Base-by-base conservation (phyloP, 768 basidiomycete species). In the Boletus fagicola region DNA sequence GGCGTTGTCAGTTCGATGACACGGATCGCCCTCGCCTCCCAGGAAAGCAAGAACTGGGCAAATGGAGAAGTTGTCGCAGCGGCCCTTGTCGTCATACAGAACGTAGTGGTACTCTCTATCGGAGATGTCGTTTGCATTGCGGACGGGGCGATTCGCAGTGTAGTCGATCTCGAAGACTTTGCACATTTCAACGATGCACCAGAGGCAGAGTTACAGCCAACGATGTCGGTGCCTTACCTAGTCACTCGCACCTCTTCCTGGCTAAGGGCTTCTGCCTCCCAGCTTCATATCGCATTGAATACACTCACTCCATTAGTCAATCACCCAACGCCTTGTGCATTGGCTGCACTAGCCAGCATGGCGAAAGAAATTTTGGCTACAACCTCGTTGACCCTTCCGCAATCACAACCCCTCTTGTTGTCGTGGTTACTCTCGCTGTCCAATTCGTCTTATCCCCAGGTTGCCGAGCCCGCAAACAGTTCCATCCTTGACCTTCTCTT, bases 241-340 rank as follows among this genome's bases (percentile, higher is more conserved):
- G 83, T 84, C n/a, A 63, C 72, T 4, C 82, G 93, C 5, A 88
- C 90, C 0, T 68, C 83, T 13, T 77, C 86, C 0, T 98, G 95
- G 91, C 79, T 97, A 44, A 80, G 79, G 22, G 93, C 83, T 36
- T 94, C 92, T 1, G 78, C 90, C 2, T 81, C 91, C 6, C 94
- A 97, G 65, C 74, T 98, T 12, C 83, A 89, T 46, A 87, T 92
- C 24, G 92, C 94, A 9, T 68, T 98, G 51, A 90, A 92, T 62
- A 76, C 87, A 0, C 75, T 98, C 20, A 81, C 87, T 1, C 80
- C 87, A 0, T 77, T 93, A 13, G 72, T 88, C 13, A 79, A 82
- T 3, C 93, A 96, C 66, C 84, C 87, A 13, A 90, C 83, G 1
- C 78, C 88, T 3, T 70, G 76, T 4, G 92, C 89, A 7, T 80